These are phyloP conservation scores for Lablab purpureus DNA, from an alignment of 306 rosid genomes.

Conservation along the genomic window DNA sequence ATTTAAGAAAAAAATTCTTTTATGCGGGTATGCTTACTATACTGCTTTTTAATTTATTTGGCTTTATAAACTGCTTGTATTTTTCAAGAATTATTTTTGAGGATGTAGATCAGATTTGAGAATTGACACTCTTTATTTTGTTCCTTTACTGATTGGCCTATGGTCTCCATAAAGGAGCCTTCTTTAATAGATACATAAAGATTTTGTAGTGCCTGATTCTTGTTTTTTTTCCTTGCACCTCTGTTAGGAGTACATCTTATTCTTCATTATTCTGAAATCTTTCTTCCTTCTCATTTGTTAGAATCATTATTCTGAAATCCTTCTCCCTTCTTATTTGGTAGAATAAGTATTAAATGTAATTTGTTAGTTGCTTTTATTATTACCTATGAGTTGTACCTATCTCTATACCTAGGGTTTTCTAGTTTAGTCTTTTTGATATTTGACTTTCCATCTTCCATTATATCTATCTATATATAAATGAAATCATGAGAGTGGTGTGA, in stretches of 20 bases:
- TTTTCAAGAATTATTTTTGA: constrained; percentile 4
- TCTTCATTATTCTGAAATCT: constrained; percentile 4
- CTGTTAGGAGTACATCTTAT: background rate
- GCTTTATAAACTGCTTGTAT: background rate
- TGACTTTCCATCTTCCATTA: no score
- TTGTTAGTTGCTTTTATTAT: no score
- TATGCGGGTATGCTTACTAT: constrained; percentile 1
- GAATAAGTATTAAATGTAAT: no score
- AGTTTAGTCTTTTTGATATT: no score
- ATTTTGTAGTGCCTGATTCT: constrained; percentile 4
- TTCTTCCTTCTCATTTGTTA: background rate
- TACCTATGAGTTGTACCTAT: no score
- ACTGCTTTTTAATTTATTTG: background rate
- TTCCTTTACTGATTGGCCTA: constrained; percentile 2
- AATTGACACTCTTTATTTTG: background rate
- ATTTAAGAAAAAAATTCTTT: no score
- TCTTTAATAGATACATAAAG: background rate
- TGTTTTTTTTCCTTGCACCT: background rate
- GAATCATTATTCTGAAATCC: no score
- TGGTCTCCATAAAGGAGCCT: background rate
- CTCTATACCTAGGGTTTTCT: no score
- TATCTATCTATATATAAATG: no score
- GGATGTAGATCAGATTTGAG: background rate
- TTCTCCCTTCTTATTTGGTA: no score
- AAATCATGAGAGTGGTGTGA: no score